These are phyloP conservation scores for Geranomyces variabilis DNA, from an alignment of 192 early-diverging fungal species.

Conservation along the genomic window DNA sequence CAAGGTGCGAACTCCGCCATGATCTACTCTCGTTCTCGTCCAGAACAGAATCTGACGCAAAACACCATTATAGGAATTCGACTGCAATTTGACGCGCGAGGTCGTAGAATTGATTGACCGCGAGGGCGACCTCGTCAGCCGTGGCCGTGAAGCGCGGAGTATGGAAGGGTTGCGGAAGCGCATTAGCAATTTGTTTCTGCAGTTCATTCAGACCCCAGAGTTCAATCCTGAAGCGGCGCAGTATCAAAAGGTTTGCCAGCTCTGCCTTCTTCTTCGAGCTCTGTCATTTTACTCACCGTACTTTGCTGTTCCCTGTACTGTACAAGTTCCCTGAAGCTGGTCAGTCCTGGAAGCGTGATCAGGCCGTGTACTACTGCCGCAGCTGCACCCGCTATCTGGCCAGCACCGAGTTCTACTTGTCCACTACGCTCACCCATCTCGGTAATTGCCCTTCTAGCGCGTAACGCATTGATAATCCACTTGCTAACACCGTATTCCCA, in stretches of 20 bases:
- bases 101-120: conserved; percentile 64
- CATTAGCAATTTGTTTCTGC: conserved; percentile 59
- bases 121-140: conserved; percentile 61
- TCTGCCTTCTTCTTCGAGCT: too few species aligned
- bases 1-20: conserved; percentile 41
- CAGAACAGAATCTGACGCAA: background rate
- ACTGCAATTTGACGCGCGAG: conserved; percentile 60
- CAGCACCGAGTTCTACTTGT: conserved; percentile 65
- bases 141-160: conserved; percentile 52
- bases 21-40: too few species aligned
- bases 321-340: conserved; percentile 53
- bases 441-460: conserved; percentile 20
- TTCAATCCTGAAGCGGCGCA: conserved; percentile 61
- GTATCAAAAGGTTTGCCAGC: conserved; percentile 47
- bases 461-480: too few species aligned
- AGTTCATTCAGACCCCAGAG: conserved; percentile 64
- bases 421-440: conserved; percentile 57
- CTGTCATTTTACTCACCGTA: too few species aligned
- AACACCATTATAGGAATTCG: conserved; percentile 53
- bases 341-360: conserved; percentile 56
- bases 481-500: too few species aligned
- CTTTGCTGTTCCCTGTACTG: conserved; percentile 10
- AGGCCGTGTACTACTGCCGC: conserved; percentile 63
- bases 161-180: conserved; percentile 61
- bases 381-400: conserved; percentile 60